Conservation (phyloP, 2,329 filamentous ascomycete species). For the Alternaria brassicae region DNA sequence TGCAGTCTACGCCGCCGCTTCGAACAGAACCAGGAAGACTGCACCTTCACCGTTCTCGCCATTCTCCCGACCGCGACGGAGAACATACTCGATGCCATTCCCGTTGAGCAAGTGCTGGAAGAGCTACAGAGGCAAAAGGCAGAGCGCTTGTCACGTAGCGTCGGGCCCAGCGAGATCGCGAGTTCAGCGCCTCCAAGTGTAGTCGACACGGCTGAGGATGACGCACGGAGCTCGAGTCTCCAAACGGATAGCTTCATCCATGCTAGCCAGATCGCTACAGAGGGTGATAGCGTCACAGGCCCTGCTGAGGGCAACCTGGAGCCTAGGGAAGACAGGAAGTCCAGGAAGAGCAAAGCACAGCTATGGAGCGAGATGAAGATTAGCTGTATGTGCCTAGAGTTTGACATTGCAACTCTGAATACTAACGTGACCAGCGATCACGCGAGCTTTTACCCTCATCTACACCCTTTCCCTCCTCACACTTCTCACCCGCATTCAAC, state of each 20-base stretch:
- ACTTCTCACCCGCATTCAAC: constrained; percentile 90
- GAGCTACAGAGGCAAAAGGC: constrained; percentile 94
- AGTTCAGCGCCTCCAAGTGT: constrained; percentile 71
- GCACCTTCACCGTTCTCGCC: constrained; percentile 96
- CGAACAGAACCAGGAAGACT: constrained; percentile 98
- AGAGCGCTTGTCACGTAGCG: constrained; percentile 69
- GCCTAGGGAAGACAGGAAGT: constrained; percentile 56
- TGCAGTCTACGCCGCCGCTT: constrained; percentile 88
- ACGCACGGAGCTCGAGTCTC: constrained; percentile 77
- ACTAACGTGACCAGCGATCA: constrained; percentile 70
- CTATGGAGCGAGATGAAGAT: constrained; percentile 98
- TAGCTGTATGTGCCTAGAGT: constrained; percentile 69
- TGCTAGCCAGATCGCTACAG: constrained; percentile 71
- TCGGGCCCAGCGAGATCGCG: constrained; percentile 63
- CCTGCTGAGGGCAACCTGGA: constrained; percentile 41
- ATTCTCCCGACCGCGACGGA: constrained; percentile 90
- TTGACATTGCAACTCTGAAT: constrained; percentile 12
- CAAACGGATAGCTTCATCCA: constrained; percentile 85
- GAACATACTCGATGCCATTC: constrained; percentile 84
- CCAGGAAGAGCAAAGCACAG: constrained; percentile 86
- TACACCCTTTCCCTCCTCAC: constrained; percentile 91
- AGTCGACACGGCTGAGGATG: constrained; percentile 70
- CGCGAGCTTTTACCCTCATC: constrained; percentile 86
- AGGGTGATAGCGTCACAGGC: constrained; percentile 58
- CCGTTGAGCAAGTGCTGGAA: constrained; percentile 90